phyloP scores from a whole-genome alignment of 768 basidiomycete species.

The Russula dissimulans region DNA sequence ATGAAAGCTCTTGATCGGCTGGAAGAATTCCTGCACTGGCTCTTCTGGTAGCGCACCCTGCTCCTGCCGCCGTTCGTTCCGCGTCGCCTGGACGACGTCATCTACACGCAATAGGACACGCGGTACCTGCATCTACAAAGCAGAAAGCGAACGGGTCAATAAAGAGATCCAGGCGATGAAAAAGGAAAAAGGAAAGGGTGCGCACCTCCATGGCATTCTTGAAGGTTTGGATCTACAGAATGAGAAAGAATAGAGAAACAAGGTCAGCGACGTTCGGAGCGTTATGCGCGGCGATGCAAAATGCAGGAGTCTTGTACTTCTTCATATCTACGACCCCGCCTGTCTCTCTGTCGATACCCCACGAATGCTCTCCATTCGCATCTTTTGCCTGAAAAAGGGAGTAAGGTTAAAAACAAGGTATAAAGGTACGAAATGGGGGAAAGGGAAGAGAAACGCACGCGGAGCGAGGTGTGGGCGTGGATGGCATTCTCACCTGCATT shows the following conservation, averaged over 20 bases:
- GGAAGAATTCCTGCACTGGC: slow-evolving; percentile 36
- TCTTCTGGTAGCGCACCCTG: slow-evolving; percentile 42
- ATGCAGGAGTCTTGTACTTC: slow-evolving; percentile 47
- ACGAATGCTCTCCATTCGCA: slow-evolving; percentile 80
- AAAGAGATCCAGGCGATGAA: too few relatives aligned
- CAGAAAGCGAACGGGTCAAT: too few relatives aligned
- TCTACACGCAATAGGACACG: slow-evolving; percentile 89
- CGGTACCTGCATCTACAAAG: slow-evolving; percentile 45
- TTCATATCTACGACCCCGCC: slow-evolving; percentile 98
- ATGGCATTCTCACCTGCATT: slow-evolving; percentile 95
- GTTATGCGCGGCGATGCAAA: background rate
- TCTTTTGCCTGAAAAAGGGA: slow-evolving; percentile 74
- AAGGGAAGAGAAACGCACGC: slow-evolving; percentile 42
- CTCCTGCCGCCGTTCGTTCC: slow-evolving; percentile 59
- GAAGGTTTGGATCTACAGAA: slow-evolving; percentile 74
- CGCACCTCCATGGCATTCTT: slow-evolving; percentile 94
- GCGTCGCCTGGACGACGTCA: slow-evolving; percentile 84
- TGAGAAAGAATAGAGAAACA: background rate
- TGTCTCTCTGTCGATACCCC: slow-evolving; percentile 93
- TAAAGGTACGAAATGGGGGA: too few relatives aligned
- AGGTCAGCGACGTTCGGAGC: background rate
- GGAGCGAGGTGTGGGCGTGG: slow-evolving; percentile 81
- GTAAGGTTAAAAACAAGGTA: too few relatives aligned
- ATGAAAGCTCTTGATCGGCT: background rate
- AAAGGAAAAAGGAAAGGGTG: background rate